Base-by-base conservation (phyloP, 1,284 basidiomycete species). In the Rhodotorula sp. region DNA sequence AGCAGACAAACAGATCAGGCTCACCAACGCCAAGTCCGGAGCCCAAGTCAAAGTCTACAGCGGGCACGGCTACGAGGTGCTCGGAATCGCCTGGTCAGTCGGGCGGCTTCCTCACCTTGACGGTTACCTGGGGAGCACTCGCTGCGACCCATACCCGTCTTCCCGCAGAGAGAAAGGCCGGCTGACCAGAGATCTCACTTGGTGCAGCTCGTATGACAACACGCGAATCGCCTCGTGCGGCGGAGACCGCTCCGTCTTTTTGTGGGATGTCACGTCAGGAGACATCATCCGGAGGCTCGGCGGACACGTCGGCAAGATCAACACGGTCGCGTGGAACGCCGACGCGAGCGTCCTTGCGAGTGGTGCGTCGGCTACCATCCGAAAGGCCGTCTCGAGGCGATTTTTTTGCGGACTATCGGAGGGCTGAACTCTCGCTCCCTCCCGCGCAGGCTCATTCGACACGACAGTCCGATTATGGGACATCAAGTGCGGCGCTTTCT, bases 241-340 rank as follows among this genome's bases (percentile, higher is more conserved):
- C 54, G 93, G 92, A 5, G 97, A 99, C 81, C 88, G 92, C 74
- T 88, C 88, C 59, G 90, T 97, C 0, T 95, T 94, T 77, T 81
- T 97, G 31, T 99, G 95, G 95, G 97, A 99, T 79, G 95, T 99
- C 14, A 87, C 89, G 16, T 88, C 89, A 21, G 95, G 92, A 1
- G 85, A 87, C 55, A 91, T 94, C 1, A 87, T 90, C 38, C 85
- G 93, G 56, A 85, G 94, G 60, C 85, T 97, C 70, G 83, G 89
- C 28, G 95, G 93, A 0, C 95, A 98, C 80, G 87, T 91, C 83
- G 88, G 92, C 5, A 93, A 93, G 79, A 89, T 99, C 64, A 89
- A 97, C 81, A 86, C 87, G 12, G 93, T 98, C 8, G 90, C 91
- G 70, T 95, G 97, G 83, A 93, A 92, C 78, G 85, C 87, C 63